Base-by-base conservation (phyloP, 2,329 filamentous ascomycete species). In the Cladosporium sp. region DNA sequence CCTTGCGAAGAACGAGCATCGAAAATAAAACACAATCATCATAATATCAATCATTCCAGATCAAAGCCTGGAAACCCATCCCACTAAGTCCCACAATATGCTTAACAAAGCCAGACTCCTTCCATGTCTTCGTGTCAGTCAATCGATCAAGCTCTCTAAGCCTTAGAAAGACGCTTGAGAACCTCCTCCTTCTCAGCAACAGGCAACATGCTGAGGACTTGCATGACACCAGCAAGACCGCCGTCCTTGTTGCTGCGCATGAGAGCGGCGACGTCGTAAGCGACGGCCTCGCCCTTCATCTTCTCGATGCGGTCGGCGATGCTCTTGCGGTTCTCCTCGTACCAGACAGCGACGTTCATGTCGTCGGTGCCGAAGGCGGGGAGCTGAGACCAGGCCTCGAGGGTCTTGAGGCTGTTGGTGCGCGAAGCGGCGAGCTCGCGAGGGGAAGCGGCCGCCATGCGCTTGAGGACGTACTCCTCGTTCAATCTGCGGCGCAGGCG, bases 401-500 rank as follows among this genome's bases (percentile, higher is more conserved):
- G 83, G 61, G 87, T 84, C 68, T 85, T 82, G 57, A 97, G 79
- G 75, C 92, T 86, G 50, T 68, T 66, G 56, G 64, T 64, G 57
- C 68, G 62, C 70, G 72, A 64, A 69, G 74, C 64, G 61, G 77
- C 60, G 60, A 80, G 64, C 70, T 73, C 65, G 70, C 74, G 73
- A 35, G 79, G 74, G 67, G 76, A 73, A 6, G 75, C 71, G 37
- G 71, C 65, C 1, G 76, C 80, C 83, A 99, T 90, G 77, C 91
- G 91, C 79, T 92, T 94, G 74, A 99, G 83, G 67, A 99, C 91
- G 75, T 95, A 90, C 78, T 99, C 94, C 79, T 99, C 94, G 76
- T 95, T 97, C 72, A 99, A 83, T 77, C 94, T 86, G 73, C 94
- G 89, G 75, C 95, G 92, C 62, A 97, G 87, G 76, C 94, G 93